Base-by-base conservation (phyloP, 768 basidiomycete genomes). In the Russula griseocarnosa region DNA sequence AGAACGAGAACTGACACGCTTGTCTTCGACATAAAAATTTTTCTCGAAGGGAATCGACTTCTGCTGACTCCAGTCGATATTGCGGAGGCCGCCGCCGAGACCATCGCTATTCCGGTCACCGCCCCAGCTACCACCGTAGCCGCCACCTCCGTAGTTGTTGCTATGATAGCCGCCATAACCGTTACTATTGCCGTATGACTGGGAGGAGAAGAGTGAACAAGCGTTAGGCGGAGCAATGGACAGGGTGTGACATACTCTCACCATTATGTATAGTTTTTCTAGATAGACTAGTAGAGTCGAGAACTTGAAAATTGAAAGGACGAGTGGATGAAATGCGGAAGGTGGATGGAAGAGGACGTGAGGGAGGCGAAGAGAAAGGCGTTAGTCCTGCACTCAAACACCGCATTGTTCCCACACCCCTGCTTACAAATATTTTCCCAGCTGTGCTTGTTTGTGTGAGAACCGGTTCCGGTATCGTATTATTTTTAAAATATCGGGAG, bases 1-100 rank as follows among this genome's bases (percentile, higher is more conserved):
- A 58, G 81, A 84, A 66, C 88, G 87, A 36, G 82, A 78, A 22
- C 86, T 76, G 50, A 98, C 91, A 32, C 86, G 83, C 72, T 90
- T 87, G 75, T 98, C 92, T 75, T 99, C 94, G 52, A 87, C 79
- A 70, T 96, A 96, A 69, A 96, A 99, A 80, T 98, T 98, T 80
- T 98, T 99, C 77, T 98, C 96, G 69, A 99, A 98, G 69, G 83
- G 87, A 71, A 86, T 82, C 61, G 97, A 78, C 65, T 85, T 86
- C 52, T 85, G 79, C 47, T 75, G 75, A 58, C 79, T 74, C 97
- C 97, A 99, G 77, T 98, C 92, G 61, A 97, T 86, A 57, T 81
- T 80, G 66, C 86, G 86, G 58, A 98, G 82, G 52, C 90, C 83
- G 46, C 88, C 85, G 40, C 96, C 95, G 20, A 98, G 83, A 72